A percentile compares a stretch with the other conserved stretches of the same genome.
Conservation (phyloP, 2,329 filamentous ascomycete genomes). For the Pseudocercospora macadamiae region DNA sequence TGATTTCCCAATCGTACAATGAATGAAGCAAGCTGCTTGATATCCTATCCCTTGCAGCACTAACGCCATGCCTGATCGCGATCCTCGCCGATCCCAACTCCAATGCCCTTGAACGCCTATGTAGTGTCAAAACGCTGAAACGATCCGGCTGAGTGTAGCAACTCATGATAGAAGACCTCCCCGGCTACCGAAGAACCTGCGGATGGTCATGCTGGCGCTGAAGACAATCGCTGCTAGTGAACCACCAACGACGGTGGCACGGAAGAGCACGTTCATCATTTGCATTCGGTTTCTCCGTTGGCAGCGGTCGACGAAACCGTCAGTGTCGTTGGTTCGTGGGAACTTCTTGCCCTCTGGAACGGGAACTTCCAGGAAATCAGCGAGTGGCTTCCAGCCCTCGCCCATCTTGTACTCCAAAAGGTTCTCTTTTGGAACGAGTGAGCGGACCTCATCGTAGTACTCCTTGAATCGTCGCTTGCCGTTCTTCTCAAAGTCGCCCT, state of each 20-base stretch:
- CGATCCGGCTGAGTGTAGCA: neutral
- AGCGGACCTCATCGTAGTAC: constrained; percentile 58
- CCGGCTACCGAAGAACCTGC: constrained; percentile 37
- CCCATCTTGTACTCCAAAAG: constrained; percentile 59
- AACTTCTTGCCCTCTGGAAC: constrained; percentile 53
- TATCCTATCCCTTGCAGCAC: constrained; percentile 1
- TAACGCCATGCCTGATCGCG: constrained; percentile 11
- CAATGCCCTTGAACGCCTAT: constrained; percentile 1
- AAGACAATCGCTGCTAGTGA: constrained; percentile 49
- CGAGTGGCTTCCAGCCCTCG: constrained; percentile 59
- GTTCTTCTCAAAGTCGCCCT: constrained; percentile 66
- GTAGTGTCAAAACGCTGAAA: neutral
- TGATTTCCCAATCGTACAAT: neutral
- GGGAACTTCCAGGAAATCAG: constrained; percentile 58
- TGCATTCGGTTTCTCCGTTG: constrained; percentile 57
- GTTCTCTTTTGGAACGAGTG: constrained; percentile 51
- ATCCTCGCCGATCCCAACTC: constrained; percentile 8
- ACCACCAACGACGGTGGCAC: constrained; percentile 54
- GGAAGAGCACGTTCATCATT: constrained; percentile 58
- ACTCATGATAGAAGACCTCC: constrained; percentile 21
- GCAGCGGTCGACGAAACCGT: constrained; percentile 59
- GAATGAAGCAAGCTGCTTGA: neutral
- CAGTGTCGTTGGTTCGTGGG: constrained; percentile 57
- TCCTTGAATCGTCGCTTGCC: constrained; percentile 66
- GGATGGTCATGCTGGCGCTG: constrained; percentile 40